Base-by-base conservation (phyloP, 2,329 filamentous ascomycete genomes). In the Penicillium sp. region DNA sequence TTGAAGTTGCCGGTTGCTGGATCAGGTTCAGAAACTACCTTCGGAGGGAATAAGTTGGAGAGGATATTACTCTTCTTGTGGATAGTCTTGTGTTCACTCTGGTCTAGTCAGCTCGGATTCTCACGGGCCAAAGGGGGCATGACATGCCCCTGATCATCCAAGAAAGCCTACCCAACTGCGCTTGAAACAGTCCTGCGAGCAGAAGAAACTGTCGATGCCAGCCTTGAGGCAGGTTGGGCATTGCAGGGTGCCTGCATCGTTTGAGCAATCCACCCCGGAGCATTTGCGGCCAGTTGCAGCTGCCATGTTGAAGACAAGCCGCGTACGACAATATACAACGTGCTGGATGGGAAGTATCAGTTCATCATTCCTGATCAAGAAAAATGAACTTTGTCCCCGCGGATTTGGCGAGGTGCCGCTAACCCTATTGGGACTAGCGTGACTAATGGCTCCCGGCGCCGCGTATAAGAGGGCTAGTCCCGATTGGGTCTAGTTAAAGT, bases 161-260 rank as follows among this genome's bases (percentile, higher is more conserved):
- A 63, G 61, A 61, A 55, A 61, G 61, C 82, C 63, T 83, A 97
- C 93, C 93, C 93, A 98, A 78, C 90, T 98, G 72, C 84, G 86
- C 80, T 96, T 97, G 76, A 98, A 98, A 78, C 93, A 98, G 63
- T 97, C 93, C 72, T 98, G 93, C 25, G 90, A 90, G 77, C 93
- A 98, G 76, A 97, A 98, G 74, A 84, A 96, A 75, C 89, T 95
- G 66, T 93, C 89, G 67, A 91, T 86, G 46, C 87, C 88, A 39
- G 91, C 77, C 74, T 95, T 96, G 65, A 96, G 79, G 70, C 93
- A 98, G 43, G 89, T 97, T 47, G 93, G 93, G 72, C 93, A 98
- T 72, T 97, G 91, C 41, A 98, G 76, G 46, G 84, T 78, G 53
- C 89, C 86, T 49, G 91, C 91, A 56, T 92, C 86, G 56, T 96